phyloP scores from a whole-genome alignment of 2,329 filamentous ascomycete genomes.

The Nannizziopsis arthrosporioides region DNA sequence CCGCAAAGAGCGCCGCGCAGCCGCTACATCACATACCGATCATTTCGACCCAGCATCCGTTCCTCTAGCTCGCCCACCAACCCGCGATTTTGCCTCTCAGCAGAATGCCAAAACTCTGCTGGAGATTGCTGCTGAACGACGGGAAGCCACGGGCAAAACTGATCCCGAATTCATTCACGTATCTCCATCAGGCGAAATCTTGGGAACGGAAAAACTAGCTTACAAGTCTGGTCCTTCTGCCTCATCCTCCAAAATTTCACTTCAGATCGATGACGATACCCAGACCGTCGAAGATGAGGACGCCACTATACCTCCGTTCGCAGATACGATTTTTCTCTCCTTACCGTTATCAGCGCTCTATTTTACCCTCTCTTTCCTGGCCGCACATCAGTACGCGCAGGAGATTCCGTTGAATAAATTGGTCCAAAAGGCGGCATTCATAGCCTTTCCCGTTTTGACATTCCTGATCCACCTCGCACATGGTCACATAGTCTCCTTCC shows the following conservation, averaged over 20 bases:
- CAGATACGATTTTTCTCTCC: constrained; percentile 36
- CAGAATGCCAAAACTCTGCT: constrained; percentile 30
- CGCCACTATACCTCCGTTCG: constrained; percentile 25
- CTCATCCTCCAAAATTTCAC: neutral
- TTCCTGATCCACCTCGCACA: constrained; percentile 36
- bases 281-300: constrained; percentile 12
- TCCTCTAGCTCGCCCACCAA: constrained; percentile 24
- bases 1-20: constrained; percentile 31
- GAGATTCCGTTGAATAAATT: constrained; percentile 24
- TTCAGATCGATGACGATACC: constrained; percentile 13
- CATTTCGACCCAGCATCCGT: constrained; percentile 20
- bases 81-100: constrained; percentile 9
- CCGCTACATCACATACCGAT: constrained; percentile 21
- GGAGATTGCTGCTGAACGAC: constrained; percentile 36
- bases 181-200: constrained; percentile 16
- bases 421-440: constrained; percentile 26
- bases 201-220: constrained; percentile 16
- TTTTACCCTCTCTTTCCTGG: constrained; percentile 36
- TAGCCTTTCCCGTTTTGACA: constrained; percentile 34
- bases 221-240: constrained; percentile 14
- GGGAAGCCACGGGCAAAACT: constrained; percentile 22
- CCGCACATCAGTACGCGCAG: constrained; percentile 38
- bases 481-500: constrained; percentile 32
- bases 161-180: constrained; percentile 24
- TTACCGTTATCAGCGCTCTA: constrained; percentile 34